A percentile compares a stretch with the other conserved stretches of the same genome.
phyloP scores from a whole-genome alignment of 331 rosid species.

The Pyrus hybrid region DNA sequence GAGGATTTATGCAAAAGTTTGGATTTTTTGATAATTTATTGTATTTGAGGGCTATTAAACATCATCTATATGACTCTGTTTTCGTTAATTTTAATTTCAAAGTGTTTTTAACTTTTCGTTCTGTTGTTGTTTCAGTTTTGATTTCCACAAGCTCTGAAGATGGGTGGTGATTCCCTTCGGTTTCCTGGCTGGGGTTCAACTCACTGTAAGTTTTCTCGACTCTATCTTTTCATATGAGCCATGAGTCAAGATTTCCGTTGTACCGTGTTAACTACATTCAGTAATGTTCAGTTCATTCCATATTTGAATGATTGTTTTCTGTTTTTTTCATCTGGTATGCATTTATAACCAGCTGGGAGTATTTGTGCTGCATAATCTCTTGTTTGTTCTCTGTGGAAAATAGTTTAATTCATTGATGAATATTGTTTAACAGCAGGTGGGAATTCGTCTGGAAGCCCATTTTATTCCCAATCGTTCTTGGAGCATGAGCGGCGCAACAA shows the following conservation, averaged over 20 bases:
- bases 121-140: neutral
- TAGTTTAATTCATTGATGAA: neutral
- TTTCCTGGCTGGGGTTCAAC: conserved; percentile 18
- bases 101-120: neutral
- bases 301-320: neutral
- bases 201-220: conserved; percentile 46
- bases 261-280: neutral
- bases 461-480: conserved; percentile 30
- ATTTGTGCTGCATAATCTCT: neutral
- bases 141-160: conserved; percentile 4
- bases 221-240: neutral
- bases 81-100: neutral
- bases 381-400: neutral
- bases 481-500: neutral
- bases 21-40: no score
- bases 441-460: conserved; percentile 70
- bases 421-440: conserved; percentile 57
- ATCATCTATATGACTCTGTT: neutral
- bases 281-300: neutral
- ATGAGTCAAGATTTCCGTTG: neutral
- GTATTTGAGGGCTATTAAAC: no score
- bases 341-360: neutral
- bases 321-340: neutral
- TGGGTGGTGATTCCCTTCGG: conserved; percentile 35
- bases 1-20: no score